These are phyloP conservation scores for Durio zibethinus DNA, from an alignment of 345 rosid species.

Conservation along the genomic window DNA sequence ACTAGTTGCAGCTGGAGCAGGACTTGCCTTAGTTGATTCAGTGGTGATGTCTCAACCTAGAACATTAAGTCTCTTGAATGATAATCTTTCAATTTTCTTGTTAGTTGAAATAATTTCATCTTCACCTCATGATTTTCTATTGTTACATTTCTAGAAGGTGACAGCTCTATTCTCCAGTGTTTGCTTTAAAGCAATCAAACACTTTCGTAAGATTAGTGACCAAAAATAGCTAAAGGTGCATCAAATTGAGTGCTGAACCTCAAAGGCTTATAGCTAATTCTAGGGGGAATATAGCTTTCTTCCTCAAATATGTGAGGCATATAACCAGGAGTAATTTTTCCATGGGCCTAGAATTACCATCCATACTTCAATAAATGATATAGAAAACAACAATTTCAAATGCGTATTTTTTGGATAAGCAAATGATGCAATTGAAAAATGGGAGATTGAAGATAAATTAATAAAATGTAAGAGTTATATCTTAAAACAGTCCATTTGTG, in stretches of 20 bases:
- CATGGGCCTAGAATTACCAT: neutral
- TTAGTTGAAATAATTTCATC: neutral
- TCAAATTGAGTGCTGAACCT: neutral
- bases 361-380: neutral
- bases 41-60: constrained; percentile 82
- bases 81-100: constrained; percentile 3
- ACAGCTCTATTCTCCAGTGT: neutral
- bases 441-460: neutral
- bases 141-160: neutral
- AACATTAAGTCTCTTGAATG: constrained; percentile 44
- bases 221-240: neutral
- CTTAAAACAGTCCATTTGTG: neutral
- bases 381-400: neutral
- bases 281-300: neutral
- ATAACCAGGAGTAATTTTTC: neutral
- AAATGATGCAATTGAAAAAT: neutral
- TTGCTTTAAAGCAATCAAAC: neutral
- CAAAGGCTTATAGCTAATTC: neutral
- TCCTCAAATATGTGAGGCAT: neutral
- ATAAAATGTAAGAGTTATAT: neutral
- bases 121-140: constrained; percentile 4
- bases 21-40: constrained; percentile 86
- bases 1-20: constrained; percentile 92
- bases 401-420: neutral
- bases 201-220: neutral